A percentile compares a stretch with the other conserved stretches of the same genome.
Conservation (phyloP, 1,139 yeast species). For the Blastobotrys arbuscula region DNA sequence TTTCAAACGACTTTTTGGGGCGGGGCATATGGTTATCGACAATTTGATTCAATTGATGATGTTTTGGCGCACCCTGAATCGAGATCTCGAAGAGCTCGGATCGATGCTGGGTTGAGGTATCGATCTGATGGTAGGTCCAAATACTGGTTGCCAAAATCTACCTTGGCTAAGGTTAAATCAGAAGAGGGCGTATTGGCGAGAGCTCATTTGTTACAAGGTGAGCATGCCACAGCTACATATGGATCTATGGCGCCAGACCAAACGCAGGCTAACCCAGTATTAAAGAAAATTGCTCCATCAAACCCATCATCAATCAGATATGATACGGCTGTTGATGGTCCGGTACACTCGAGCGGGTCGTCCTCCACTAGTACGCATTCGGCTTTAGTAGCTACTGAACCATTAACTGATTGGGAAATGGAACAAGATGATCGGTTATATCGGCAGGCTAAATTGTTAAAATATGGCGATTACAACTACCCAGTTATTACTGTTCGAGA, state of each 20-base stretch:
- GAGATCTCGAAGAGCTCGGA: conserved; percentile 60
- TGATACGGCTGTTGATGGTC: neutral
- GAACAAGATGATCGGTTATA: conserved; percentile 42
- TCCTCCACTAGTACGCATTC: neutral
- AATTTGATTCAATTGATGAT: conserved; percentile 77
- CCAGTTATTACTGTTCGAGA: conserved; percentile 51
- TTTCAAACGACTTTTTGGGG: conserved; percentile 72
- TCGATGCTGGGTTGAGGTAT: conserved; percentile 80
- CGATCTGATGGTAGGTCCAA: conserved; percentile 71
- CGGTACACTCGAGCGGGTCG: neutral
- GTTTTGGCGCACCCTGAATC: conserved; percentile 64
- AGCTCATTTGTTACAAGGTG: conserved; percentile 4
- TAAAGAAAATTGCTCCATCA: neutral
- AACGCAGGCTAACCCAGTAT: neutral
- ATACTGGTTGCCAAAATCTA: conserved; percentile 65
- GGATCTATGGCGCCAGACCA: conserved; percentile 8
- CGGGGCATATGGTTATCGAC: conserved; percentile 69
- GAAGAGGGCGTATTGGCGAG: conserved; percentile 3
- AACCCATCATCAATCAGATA: neutral
- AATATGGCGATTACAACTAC: conserved; percentile 52
- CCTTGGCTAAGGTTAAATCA: conserved; percentile 7
- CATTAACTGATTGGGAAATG: conserved; percentile 28
- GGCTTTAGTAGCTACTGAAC: neutral
- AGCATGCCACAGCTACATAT: conserved; percentile 7
- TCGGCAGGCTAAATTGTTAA: conserved; percentile 38